Evolutionary conservation across 129 eudicot species (phyloP).

Genomic region (Helichrysum umbraculigerum): DNA sequence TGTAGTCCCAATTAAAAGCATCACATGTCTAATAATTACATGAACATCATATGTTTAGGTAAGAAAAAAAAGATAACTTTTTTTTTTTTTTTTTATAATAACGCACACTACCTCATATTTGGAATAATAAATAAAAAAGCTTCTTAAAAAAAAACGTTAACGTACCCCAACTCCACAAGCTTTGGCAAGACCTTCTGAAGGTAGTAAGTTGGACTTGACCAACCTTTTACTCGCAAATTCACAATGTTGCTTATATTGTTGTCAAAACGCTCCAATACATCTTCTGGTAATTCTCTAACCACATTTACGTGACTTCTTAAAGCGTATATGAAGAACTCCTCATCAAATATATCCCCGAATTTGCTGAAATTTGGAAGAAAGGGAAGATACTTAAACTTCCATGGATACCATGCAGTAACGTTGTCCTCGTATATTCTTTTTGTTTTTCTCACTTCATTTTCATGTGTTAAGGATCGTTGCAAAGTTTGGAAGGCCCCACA

Average conservation of each 20-base stretch:
- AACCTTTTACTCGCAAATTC: slow-evolving; percentile 89
- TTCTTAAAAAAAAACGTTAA: slow-evolving; percentile 15
- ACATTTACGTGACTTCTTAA: slow-evolving; percentile 81
- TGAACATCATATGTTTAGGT: too few species aligned
- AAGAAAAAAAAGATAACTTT: too few species aligned
- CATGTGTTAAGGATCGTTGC: neutral
- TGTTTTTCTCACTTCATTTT: neutral
- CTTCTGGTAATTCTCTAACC: slow-evolving; percentile 78
- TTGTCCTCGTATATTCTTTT: neutral
- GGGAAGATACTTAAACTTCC: neutral
- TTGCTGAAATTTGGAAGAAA: slow-evolving; percentile 52
- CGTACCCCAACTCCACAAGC: slow-evolving; percentile 82
- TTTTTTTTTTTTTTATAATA: neutral
- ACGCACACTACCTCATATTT: neutral
- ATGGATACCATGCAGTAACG: neutral
- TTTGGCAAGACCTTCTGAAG: slow-evolving; percentile 89
- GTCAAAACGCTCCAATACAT: slow-evolving; percentile 69
- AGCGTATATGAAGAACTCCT: slow-evolving; percentile 93
- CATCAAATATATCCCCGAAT: slow-evolving; percentile 96
- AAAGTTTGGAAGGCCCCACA: neutral
- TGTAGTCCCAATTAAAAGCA: too few species aligned
- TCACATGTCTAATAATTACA: too few species aligned
- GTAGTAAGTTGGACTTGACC: slow-evolving; percentile 95
- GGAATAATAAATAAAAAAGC: neutral
- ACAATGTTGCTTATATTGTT: slow-evolving; percentile 91